Percentiles rank a stretch among this genome's conserved stretches.
phyloP scores from a whole-genome alignment of 208 protist species.

The Ichthyophonus hoferi region DNA sequence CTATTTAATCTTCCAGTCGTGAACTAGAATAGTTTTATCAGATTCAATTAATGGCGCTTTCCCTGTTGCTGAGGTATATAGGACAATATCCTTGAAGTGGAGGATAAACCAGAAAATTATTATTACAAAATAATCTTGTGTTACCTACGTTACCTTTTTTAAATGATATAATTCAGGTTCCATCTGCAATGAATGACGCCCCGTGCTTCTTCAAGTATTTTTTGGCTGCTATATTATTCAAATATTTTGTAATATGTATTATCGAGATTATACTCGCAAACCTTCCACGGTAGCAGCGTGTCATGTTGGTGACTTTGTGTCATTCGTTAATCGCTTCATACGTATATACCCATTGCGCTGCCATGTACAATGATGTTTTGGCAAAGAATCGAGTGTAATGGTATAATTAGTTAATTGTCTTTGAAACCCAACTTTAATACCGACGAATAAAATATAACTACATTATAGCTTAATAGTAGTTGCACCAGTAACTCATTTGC shows the following conservation, averaged over 20 bases:
- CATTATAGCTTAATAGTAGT: too few species aligned
- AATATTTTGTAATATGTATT: not conserved
- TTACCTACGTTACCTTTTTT: not conserved
- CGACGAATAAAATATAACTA: not conserved
- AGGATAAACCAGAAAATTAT: not conserved
- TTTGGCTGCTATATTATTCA: not conserved
- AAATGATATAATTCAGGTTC: not conserved
- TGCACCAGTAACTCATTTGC: too few species aligned
- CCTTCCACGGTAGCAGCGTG: not conserved
- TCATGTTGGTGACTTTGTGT: too few species aligned
- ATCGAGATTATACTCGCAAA: not conserved
- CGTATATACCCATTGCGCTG: not conserved
- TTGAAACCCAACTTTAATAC: not conserved
- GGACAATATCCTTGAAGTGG: not conserved
- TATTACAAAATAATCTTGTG: not conserved
- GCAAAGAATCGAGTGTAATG: not conserved
- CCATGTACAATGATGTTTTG: not conserved
- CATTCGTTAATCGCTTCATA: not conserved
- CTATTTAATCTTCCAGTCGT: not conserved
- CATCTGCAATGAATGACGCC: not conserved
- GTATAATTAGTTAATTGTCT: not conserved
- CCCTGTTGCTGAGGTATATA: not conserved
- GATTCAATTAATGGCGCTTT: not conserved
- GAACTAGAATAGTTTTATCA: not conserved
- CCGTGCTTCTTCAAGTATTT: not conserved